Conservation (phyloP, 805 yeast species). For the Wickerhamiella qilinensis region DNA sequence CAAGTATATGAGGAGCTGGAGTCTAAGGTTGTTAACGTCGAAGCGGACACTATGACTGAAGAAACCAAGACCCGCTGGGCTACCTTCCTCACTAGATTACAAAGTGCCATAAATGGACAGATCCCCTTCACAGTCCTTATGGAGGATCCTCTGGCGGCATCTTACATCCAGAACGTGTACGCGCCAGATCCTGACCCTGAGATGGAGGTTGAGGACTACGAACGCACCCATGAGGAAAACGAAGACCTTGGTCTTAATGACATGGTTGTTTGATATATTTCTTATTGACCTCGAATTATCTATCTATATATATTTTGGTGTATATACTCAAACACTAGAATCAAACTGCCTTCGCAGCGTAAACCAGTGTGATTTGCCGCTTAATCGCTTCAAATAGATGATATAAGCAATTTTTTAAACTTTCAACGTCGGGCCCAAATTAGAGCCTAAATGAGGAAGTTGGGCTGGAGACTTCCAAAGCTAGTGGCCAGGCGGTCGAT, state of each 20-base stretch:
- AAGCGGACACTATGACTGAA: slow-evolving; percentile 82
- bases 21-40: slow-evolving; percentile 64
- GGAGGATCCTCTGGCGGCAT: slow-evolving; percentile 92
- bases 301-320: too few species aligned
- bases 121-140: slow-evolving; percentile 63
- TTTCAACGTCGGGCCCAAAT: too few species aligned
- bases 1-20: slow-evolving; percentile 84
- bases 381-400: too few species aligned
- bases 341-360: too few species aligned
- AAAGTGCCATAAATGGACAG: slow-evolving; percentile 69
- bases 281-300: too few species aligned
- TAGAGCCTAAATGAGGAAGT: too few species aligned
- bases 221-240: slow-evolving; percentile 76
- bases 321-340: too few species aligned
- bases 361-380: too few species aligned
- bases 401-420: too few species aligned
- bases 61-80: slow-evolving; percentile 72
- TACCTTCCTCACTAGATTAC: slow-evolving; percentile 53
- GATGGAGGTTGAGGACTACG: slow-evolving; percentile 80
- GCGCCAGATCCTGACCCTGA: slow-evolving; percentile 98
- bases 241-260: slow-evolving; percentile 71
- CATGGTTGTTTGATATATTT: slow-evolving; percentile 13
- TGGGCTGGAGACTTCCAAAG: too few species aligned
- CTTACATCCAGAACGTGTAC: slow-evolving; percentile 93
- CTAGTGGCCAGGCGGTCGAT: slow-evolving; percentile 5